These are phyloP conservation scores for Bacterosira constricta DNA, from an alignment of 108 stramenopile species.

Conservation along the genomic window DNA sequence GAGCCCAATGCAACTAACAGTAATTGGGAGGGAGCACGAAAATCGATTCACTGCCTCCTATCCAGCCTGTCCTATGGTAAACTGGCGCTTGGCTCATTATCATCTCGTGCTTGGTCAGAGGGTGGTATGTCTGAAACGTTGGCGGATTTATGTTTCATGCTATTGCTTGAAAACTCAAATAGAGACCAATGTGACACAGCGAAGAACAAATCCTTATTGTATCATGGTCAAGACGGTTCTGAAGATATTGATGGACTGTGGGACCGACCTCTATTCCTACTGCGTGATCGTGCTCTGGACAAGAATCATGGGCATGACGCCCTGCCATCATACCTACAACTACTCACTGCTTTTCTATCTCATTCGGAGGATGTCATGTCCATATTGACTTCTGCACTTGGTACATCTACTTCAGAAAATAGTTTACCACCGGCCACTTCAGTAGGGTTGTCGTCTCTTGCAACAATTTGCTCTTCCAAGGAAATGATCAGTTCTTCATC, in stretches of 20 bases:
- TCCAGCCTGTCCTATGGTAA: conserved; percentile 34
- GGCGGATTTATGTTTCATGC: conserved; percentile 43
- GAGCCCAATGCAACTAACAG: conserved; percentile 22
- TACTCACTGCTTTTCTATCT: conserved; percentile 39
- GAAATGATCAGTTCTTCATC: conserved; percentile 39
- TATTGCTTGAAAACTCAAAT: conserved; percentile 36
- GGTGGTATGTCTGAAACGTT: conserved; percentile 39
- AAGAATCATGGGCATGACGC: conserved; percentile 40
- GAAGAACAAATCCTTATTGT: conserved; percentile 1
- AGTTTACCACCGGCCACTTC: conserved; percentile 19
- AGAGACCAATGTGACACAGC: not conserved
- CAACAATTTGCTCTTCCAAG: conserved; percentile 35
- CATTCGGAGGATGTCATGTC: conserved; percentile 38
- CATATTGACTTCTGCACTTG: conserved; percentile 18
- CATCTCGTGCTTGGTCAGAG: conserved; percentile 40
- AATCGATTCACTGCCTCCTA: conserved; percentile 34
- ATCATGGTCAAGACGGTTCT: conserved; percentile 1
- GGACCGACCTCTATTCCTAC: conserved; percentile 37
- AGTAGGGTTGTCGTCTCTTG: conserved; percentile 36
- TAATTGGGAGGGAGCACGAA: conserved; percentile 38
- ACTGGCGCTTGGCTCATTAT: conserved; percentile 25
- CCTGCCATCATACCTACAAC: conserved; percentile 42
- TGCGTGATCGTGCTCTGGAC: conserved; percentile 55
- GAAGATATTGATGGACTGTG: conserved; percentile 42
- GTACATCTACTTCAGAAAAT: not conserved